phyloP scores from a whole-genome alignment of 805 yeast genomes.

The Ogataea degrootiae region DNA sequence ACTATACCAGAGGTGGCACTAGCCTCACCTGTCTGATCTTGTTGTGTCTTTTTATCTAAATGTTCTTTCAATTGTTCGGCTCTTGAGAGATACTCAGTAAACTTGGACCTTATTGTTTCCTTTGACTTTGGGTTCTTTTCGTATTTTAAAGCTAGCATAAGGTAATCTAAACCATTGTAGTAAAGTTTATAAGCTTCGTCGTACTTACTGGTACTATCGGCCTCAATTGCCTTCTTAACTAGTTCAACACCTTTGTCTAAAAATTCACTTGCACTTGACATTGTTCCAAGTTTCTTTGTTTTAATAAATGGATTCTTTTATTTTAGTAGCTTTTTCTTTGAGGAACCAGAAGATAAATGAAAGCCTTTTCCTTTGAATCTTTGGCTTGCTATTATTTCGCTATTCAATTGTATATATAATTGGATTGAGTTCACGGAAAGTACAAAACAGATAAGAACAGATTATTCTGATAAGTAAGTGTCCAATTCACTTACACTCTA shows the following conservation, averaged over 20 bases:
- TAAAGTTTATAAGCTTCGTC: slow-evolving; percentile 93
- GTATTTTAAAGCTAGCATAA: slow-evolving; percentile 92
- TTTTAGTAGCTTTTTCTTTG: not conserved
- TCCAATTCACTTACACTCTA: too few species aligned
- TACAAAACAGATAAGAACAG: too few species aligned
- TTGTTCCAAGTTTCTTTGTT: slow-evolving; percentile 1
- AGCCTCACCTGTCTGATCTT: slow-evolving; percentile 43
- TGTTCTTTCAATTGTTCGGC: slow-evolving; percentile 94
- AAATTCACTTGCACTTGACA: slow-evolving; percentile 52
- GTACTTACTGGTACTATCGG: slow-evolving; percentile 83
- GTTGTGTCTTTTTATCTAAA: slow-evolving; percentile 56
- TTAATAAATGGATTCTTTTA: not conserved
- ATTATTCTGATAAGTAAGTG: too few species aligned
- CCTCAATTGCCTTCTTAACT: slow-evolving; percentile 91
- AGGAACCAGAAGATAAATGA: not conserved
- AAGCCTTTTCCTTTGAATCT: too few species aligned
- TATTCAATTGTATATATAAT: too few species aligned
- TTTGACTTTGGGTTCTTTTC: slow-evolving; percentile 89
- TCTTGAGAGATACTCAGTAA: slow-evolving; percentile 84
- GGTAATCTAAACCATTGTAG: slow-evolving; percentile 88
- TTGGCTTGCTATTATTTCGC: too few species aligned
- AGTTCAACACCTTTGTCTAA: slow-evolving; percentile 91
- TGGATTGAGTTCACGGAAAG: too few species aligned
- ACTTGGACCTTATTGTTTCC: slow-evolving; percentile 81
- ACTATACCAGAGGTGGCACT: slow-evolving; percentile 55